phyloP scores from a whole-genome alignment of 148 eudicot genomes.

The Vaccinium myrtillus region DNA sequence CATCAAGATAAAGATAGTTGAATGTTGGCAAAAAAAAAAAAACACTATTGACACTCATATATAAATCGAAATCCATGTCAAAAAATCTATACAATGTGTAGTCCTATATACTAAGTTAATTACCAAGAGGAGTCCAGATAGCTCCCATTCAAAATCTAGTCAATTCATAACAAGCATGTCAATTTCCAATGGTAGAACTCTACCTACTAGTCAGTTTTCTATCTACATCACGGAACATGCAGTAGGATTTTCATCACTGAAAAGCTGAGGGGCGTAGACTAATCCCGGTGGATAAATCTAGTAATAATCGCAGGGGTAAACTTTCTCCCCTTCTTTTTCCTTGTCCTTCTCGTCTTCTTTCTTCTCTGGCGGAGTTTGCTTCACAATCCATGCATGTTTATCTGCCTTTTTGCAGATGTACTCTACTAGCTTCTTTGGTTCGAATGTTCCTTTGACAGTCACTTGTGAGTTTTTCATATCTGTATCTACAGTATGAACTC shows the following conservation, averaged over 20 bases:
- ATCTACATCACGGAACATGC: constrained; percentile 43
- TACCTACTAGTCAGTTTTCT: neutral
- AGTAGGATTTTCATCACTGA: constrained; percentile 51
- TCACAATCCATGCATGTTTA: constrained; percentile 35
- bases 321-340: neutral
- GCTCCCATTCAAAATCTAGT: too few species aligned
- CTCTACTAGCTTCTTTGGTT: constrained; percentile 38
- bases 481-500: constrained; percentile 44
- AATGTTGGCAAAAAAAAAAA: too few species aligned
- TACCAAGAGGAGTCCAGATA: too few species aligned
- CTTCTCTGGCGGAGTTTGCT: neutral
- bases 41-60: too few species aligned
- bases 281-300: constrained; percentile 20
- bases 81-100: too few species aligned
- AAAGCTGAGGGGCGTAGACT: constrained; percentile 31
- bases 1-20: too few species aligned
- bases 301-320: neutral
- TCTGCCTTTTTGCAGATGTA: constrained; percentile 35
- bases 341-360: constrained; percentile 3
- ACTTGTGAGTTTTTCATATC: constrained; percentile 37
- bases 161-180: too few species aligned
- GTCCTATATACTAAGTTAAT: too few species aligned
- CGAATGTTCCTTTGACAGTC: constrained; percentile 48
- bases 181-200: neutral
- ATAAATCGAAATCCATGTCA: too few species aligned